Conservation (phyloP, 257 asterid genomes). For the Galeopsis tetrahit region DNA sequence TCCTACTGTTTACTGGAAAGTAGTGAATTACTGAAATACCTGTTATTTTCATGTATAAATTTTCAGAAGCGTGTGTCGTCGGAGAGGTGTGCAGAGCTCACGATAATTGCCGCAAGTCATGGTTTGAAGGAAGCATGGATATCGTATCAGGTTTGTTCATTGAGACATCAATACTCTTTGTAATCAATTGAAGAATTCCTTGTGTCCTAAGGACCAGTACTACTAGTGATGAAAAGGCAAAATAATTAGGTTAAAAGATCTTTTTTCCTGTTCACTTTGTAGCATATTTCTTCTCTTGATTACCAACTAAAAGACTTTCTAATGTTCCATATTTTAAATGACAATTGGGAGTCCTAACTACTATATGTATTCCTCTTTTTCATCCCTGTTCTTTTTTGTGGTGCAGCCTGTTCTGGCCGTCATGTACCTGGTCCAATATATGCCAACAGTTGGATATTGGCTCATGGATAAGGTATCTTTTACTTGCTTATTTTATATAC, state of each 20-base stretch:
- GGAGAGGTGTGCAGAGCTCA: conserved; percentile 96
- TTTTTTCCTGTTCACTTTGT: conserved; percentile 3
- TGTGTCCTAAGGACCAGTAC: not conserved
- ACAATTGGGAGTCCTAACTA: conserved; percentile 11
- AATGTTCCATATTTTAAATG: not conserved
- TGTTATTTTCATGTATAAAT: conserved; percentile 11
- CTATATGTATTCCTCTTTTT: conserved; percentile 9
- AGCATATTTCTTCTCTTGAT: conserved; percentile 19
- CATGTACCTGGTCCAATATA: conserved; percentile 88
- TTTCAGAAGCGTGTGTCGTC: conserved; percentile 83
- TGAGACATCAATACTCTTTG: conserved; percentile 23
- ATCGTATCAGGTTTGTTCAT: conserved; percentile 73
- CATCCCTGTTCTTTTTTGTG: conserved; percentile 2
- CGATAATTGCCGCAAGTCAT: conserved; percentile 92
- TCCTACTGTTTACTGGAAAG: conserved; percentile 19
- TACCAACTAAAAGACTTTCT: not conserved
- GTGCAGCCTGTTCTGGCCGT: conserved; percentile 97
- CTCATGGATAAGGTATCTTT: conserved; percentile 90
- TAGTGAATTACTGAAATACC: conserved; percentile 22
- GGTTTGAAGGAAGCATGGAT: conserved; percentile 98
- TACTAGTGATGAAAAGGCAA: conserved; percentile 7
- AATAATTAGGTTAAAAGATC: conserved; percentile 1
- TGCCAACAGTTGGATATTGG: conserved; percentile 88
- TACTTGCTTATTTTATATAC: not conserved
- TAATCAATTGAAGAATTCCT: not conserved